phyloP scores from a whole-genome alignment of 2,329 filamentous ascomycete species.

The Cordyceps militaris region DNA sequence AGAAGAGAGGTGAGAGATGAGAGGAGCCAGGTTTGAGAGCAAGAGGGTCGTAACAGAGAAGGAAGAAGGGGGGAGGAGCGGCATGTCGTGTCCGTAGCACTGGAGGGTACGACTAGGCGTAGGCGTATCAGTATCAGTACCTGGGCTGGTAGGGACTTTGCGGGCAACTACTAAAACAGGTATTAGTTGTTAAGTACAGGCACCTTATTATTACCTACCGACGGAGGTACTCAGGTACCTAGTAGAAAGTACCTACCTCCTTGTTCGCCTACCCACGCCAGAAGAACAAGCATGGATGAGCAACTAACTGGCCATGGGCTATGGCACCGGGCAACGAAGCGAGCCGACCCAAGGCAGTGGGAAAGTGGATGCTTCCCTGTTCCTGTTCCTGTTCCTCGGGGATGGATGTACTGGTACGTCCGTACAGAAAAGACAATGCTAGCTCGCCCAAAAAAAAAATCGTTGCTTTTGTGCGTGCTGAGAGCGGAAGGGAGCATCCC shows the following conservation, averaged over 20 bases:
- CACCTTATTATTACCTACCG: too few relatives aligned
- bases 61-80: background rate
- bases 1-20: background rate
- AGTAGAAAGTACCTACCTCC: too few relatives aligned
- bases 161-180: too few relatives aligned
- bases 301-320: background rate
- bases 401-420: background rate
- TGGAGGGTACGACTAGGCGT: background rate
- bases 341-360: slow-evolving; percentile 9
- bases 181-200: too few relatives aligned
- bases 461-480: background rate
- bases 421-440: background rate
- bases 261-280: background rate
- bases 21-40: slow-evolving; percentile 7
- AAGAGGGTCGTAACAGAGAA: background rate
- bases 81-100: background rate
- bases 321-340: slow-evolving; percentile 4
- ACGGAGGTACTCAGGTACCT: too few relatives aligned
- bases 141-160: too few relatives aligned
- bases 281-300: background rate
- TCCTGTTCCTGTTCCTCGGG: background rate
- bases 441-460: background rate
- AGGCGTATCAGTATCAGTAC: background rate
- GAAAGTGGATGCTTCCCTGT: background rate
- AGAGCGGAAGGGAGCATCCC: background rate